A percentile compares a stretch with the other conserved stretches of the same genome.
phyloP scores from a whole-genome alignment of 73 alveolate genomes.

The Symbiodinium pilosum region DNA sequence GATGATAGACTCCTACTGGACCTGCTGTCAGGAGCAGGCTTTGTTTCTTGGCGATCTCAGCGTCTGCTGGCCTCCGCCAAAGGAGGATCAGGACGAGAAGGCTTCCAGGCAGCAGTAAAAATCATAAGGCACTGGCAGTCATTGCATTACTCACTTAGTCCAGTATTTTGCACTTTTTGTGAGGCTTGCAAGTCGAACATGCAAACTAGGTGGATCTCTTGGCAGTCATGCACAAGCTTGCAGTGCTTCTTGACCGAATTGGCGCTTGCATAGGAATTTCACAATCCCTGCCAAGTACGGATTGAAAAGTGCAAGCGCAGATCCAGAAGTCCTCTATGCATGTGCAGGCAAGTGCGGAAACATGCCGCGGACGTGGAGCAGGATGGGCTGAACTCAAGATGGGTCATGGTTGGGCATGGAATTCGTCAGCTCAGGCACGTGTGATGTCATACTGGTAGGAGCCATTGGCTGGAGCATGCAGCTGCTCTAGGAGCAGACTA shows the following conservation, averaged over 20 bases:
- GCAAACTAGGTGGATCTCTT: constrained; percentile 33
- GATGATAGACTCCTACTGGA: neutral
- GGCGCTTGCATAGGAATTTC: too few species aligned
- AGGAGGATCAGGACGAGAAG: constrained; percentile 68
- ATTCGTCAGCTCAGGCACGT: too few species aligned
- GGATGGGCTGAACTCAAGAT: neutral
- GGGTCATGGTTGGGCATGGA: too few species aligned
- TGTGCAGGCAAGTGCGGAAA: constrained; percentile 39
- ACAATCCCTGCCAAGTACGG: too few species aligned
- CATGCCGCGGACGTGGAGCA: constrained; percentile 56
- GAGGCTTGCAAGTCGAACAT: too few species aligned
- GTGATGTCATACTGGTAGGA: neutral
- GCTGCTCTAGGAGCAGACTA: too few species aligned
- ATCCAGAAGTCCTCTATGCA: too few species aligned
- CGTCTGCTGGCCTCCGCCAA: constrained; percentile 27
- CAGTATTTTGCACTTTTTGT: too few species aligned
- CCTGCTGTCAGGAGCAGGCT: constrained; percentile 35
- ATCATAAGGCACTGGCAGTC: neutral
- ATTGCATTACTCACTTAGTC: neutral
- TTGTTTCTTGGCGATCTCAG: constrained; percentile 37
- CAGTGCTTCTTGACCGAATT: neutral
- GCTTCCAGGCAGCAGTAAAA: neutral
- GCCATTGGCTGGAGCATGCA: constrained; percentile 3
- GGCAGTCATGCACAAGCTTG: constrained; percentile 49
- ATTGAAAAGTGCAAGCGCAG: too few species aligned